Base-by-base conservation (phyloP, 2,329 filamentous ascomycete species). In the Fusarium paranaense region DNA sequence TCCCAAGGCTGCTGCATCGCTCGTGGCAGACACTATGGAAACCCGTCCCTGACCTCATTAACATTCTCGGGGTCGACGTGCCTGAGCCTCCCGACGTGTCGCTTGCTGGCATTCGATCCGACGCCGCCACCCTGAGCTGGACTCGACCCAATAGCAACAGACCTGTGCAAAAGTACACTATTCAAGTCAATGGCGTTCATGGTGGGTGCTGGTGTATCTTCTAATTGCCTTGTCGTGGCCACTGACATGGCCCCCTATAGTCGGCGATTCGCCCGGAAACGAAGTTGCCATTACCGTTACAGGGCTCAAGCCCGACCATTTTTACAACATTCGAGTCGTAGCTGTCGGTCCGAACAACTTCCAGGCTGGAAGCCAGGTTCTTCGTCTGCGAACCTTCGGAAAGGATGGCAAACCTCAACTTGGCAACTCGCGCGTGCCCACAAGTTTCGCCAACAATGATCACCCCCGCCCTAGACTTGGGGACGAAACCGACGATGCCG, bases 281-380 rank as follows among this genome's bases (percentile, higher is more conserved):
- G 83, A 84, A 62, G 79, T 81, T 47, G 83, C 95, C n/a, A 95
- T 98, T 62, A 95, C 94, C 54, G 95, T 99, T 64, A 95, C 93
- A 35, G 95, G 95, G 42, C 87, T 99, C 9, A 92, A 93, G 77
- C 95, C 97, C 0, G 92, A 93, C 74, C 94, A 94, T 78, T 97
- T 95, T 79, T 98, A 98, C 84, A 97, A 97, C 74, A 92, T 99
- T 32, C 93, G 96, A 69, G 94, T 98, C 63, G 94, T 98, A 76
- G 95, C 96, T 42, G 93, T 98, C 63, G 97, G 96, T 58, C 90
- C 93, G 33, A 95, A 95, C 76, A 97, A 97, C 82, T 98, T 98
- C 78, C 95, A 97, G 80, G 95, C 95, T 1, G 93, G 94, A 40
- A 98, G 97, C 81, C 89, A 91, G 6, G 91, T 97, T 40, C 92